Evolutionary conservation across 306 rosid species (phyloP), one percentile per base, ranked within the genome.

Genomic region (Hylodesmum podocarpum): DNA sequence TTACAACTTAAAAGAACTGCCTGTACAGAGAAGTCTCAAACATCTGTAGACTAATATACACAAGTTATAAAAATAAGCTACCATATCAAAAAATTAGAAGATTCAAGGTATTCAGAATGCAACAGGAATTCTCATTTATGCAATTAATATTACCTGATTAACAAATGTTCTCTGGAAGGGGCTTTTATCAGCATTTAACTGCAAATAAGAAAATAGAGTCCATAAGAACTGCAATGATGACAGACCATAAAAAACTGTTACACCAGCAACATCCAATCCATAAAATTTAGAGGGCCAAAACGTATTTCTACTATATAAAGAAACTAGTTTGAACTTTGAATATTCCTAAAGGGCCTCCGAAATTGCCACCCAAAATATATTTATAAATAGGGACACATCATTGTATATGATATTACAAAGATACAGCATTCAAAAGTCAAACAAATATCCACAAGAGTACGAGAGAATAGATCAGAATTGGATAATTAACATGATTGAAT

Each of bases 111-210:
- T 70, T 33, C 46, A 75, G 49, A 77, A 19, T 77, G 70, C 19
- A 5, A 69, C 31, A 6, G 59, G 53, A 78, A 50, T 82, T 69
- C 65, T 77, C 64, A 54, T 47, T 75, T 71, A 66, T 49, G 72
- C 34, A 43, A 6, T 64, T 75, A 40, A 29, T 44, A 66, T n/a
- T 81, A 96, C 99, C 98, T 96, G 99, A 83, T 96, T 91, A 79
- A 93, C 98, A 88, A 96, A 96, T 19, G 96, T 96, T 81, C 97
- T 88, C 67, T 88, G 97, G 84, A 93, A 93, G 85, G 98, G 98
- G 66, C 99, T 96, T 89, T 96, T 96, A 33, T 91, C 97, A 63
- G 83, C 94, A 88, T 96, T 96, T 86, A 96, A 89, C 99, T 96
- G 98, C 89, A 85, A 73, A 83, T 40, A 74, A 80, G 68, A 80